Evolutionary conservation across 257 asterid genomes (phyloP).

Genomic region (Fraxinus pennsylvanica): DNA sequence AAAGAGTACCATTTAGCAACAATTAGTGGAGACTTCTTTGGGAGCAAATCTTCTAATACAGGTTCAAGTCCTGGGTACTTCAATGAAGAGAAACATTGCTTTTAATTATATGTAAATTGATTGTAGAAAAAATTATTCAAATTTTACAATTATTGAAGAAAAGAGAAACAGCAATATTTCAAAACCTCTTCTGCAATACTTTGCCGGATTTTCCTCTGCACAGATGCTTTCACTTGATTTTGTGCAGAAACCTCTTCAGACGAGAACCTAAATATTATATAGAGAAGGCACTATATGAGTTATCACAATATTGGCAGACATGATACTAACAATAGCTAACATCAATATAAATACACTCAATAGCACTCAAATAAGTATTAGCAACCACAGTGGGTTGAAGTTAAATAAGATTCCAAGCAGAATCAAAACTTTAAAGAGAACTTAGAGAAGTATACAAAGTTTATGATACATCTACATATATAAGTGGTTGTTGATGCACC

Average conservation of each 20-base stretch:
- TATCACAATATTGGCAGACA: slow-evolving; percentile 16
- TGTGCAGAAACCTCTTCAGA: slow-evolving; percentile 96
- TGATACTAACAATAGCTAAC: neutral
- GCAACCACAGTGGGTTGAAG: neutral
- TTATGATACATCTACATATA: neutral
- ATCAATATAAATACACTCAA: neutral
- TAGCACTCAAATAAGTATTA: neutral
- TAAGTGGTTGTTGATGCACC: neutral
- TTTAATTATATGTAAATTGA: slow-evolving; percentile 14
- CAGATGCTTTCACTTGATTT: slow-evolving; percentile 99
- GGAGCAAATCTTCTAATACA: slow-evolving; percentile 87
- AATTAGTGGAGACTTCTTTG: slow-evolving; percentile 89
- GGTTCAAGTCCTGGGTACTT: slow-evolving; percentile 95
- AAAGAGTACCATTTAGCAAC: slow-evolving; percentile 84
- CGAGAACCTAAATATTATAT: slow-evolving; percentile 64
- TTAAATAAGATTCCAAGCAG: neutral
- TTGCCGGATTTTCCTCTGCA: slow-evolving; percentile 89
- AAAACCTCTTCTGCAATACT: slow-evolving; percentile 90
- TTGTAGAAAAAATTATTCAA: neutral
- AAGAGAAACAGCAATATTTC: slow-evolving; percentile 22
- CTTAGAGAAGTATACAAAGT: neutral
- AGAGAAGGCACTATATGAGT: neutral
- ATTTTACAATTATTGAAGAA: slow-evolving; percentile 8
- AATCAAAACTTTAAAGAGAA: neutral
- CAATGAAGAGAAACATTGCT: slow-evolving; percentile 22